A percentile compares a stretch with the other conserved stretches of the same genome.
Conservation (phyloP, 768 basidiomycete species). For the Rhodotorula taiwanensis region DNA sequence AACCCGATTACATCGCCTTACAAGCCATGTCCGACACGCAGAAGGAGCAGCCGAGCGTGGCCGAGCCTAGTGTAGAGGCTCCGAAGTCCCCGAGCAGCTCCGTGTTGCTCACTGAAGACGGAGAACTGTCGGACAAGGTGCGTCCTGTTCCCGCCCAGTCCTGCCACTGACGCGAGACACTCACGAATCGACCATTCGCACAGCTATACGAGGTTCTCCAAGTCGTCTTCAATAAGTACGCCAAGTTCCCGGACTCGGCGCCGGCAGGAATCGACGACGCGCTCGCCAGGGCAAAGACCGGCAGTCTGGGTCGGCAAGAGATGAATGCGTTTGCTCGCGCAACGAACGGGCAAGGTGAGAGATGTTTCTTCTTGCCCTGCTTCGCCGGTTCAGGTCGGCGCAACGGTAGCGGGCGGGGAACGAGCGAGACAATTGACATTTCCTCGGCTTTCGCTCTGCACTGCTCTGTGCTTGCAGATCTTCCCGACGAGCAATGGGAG, state of each 20-base stretch:
- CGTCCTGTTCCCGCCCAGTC: neutral
- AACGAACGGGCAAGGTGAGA: conserved; percentile 24
- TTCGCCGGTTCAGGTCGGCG: neutral
- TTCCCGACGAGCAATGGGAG: conserved; percentile 22
- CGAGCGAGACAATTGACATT: neutral
- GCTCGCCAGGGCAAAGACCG: neutral
- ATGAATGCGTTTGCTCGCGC: conserved; percentile 17
- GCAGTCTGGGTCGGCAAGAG: neutral
- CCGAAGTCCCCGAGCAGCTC: neutral
- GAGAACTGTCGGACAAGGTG: conserved; percentile 4
- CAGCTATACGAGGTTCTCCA: conserved; percentile 16
- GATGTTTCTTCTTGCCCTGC: neutral
- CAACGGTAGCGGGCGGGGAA: too few species aligned
- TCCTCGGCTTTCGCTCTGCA: neutral
- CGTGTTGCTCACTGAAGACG: neutral
- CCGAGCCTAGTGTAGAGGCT: too few species aligned
- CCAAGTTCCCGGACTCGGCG: neutral
- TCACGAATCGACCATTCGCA: neutral
- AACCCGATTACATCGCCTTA: too few species aligned
- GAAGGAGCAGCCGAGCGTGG: too few species aligned
- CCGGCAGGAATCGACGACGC: neutral
- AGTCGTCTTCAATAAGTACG: conserved; percentile 6
- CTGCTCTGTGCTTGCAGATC: neutral
- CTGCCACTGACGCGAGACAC: neutral
- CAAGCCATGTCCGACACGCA: too few species aligned